phyloP scores from a whole-genome alignment of 2,329 filamentous ascomycete species.

The Septoria petroselini region DNA sequence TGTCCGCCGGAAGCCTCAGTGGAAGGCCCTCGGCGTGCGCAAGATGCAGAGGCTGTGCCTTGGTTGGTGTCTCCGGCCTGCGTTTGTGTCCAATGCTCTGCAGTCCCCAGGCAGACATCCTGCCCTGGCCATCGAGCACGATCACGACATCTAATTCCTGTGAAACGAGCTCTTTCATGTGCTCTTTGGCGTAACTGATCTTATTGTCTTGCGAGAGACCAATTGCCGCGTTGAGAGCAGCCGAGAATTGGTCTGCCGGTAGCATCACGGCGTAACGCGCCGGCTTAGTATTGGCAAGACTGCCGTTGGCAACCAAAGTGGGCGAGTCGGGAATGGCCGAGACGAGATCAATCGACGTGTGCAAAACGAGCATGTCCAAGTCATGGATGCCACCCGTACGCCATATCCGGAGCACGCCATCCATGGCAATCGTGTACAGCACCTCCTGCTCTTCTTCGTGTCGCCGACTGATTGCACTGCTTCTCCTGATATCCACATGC shows the following conservation, averaged over 20 bases:
- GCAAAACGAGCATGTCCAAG: slow-evolving; percentile 70
- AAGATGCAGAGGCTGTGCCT: slow-evolving; percentile 76
- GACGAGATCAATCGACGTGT: slow-evolving; percentile 74
- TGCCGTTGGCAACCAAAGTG: slow-evolving; percentile 47
- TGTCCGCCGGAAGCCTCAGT: slow-evolving; percentile 18
- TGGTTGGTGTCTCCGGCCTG: slow-evolving; percentile 39
- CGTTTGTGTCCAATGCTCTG: slow-evolving; percentile 76
- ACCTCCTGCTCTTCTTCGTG: slow-evolving; percentile 63
- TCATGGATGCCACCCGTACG: slow-evolving; percentile 69
- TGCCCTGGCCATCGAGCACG: slow-evolving; percentile 75
- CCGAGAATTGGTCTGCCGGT: slow-evolving; percentile 73
- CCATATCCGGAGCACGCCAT: slow-evolving; percentile 81
- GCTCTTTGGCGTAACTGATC: slow-evolving; percentile 71
- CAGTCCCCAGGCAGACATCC: slow-evolving; percentile 88
- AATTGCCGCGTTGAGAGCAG: slow-evolving; percentile 59
- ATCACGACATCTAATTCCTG: slow-evolving; percentile 83
- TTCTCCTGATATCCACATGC: slow-evolving; percentile 62
- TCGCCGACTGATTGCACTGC: slow-evolving; percentile 30
- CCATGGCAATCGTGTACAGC: slow-evolving; percentile 82
- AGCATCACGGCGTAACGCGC: slow-evolving; percentile 75
- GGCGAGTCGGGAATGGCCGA: slow-evolving; percentile 56
- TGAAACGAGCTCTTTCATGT: slow-evolving; percentile 81
- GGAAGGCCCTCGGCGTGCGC: slow-evolving; percentile 66
- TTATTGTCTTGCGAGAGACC: slow-evolving; percentile 39
- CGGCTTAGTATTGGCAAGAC: slow-evolving; percentile 40